Percentiles rank a stretch among this genome's conserved stretches.
Evolutionary conservation across 1,284 basidiomycete species (phyloP).

Genomic region (Phellopilus nigrolimitatus): DNA sequence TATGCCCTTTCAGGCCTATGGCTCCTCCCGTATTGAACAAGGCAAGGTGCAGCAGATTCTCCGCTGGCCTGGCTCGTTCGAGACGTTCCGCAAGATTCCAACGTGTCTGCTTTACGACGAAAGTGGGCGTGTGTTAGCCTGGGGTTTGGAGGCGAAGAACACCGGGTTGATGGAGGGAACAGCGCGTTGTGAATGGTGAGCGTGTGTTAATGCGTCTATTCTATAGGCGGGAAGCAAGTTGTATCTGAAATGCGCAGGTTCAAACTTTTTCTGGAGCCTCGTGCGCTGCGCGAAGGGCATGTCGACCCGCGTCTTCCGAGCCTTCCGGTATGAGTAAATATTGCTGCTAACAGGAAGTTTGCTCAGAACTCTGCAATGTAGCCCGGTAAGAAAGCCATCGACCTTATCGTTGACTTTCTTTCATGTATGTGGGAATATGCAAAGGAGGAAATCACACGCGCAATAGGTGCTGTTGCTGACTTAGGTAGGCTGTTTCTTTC

Average conservation of each 20-base stretch:
- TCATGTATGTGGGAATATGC: constrained; percentile 79
- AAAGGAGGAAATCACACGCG: constrained; percentile 75
- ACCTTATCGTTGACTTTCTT: constrained; percentile 76
- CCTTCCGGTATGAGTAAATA: constrained; percentile 53
- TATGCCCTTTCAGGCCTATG: constrained; percentile 52
- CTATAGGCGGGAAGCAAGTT: constrained; percentile 14
- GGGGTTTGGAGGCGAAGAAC: constrained; percentile 80
- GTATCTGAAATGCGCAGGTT: constrained; percentile 41
- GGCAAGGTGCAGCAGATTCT: constrained; percentile 75
- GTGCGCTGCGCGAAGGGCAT: constrained; percentile 62
- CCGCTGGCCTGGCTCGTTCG: constrained; percentile 72
- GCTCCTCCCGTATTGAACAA: constrained; percentile 73
- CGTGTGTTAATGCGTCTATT: neutral
- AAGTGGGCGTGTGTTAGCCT: constrained; percentile 61
- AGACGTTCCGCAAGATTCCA: constrained; percentile 77
- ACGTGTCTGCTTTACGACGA: constrained; percentile 76
- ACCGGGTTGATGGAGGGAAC: constrained; percentile 61
- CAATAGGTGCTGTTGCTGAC: constrained; percentile 78
- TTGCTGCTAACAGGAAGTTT: neutral
- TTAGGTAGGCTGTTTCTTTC: constrained; percentile 47
- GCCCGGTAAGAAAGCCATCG: constrained; percentile 68
- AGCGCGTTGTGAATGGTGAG: constrained; percentile 63
- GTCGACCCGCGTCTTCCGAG: constrained; percentile 71
- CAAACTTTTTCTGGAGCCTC: constrained; percentile 78
- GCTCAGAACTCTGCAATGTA: constrained; percentile 27